phyloP scores from a whole-genome alignment of 2,329 filamentous ascomycete species.

The Exophiala mesophila region DNA sequence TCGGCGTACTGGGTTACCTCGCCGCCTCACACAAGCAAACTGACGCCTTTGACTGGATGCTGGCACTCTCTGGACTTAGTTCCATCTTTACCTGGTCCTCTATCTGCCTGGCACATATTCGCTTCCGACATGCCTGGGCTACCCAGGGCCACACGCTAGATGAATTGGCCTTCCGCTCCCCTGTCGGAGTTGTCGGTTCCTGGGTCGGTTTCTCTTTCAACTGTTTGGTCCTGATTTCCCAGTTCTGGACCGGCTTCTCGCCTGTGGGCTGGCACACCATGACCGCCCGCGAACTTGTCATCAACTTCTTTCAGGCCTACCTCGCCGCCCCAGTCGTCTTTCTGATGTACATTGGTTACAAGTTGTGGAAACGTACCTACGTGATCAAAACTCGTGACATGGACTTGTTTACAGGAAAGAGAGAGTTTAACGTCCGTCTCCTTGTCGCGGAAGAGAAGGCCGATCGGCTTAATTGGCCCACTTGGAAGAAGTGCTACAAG shows the following conservation, averaged over 20 bases:
- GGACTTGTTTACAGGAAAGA: constrained; percentile 78
- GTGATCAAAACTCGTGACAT: constrained; percentile 68
- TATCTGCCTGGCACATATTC: constrained; percentile 63
- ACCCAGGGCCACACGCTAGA: constrained; percentile 55
- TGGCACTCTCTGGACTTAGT: constrained; percentile 58
- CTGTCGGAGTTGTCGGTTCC: constrained; percentile 58
- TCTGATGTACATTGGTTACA: constrained; percentile 65
- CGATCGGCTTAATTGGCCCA: constrained; percentile 66
- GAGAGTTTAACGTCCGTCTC: constrained; percentile 76
- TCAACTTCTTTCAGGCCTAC: constrained; percentile 32
- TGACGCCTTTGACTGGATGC: constrained; percentile 59
- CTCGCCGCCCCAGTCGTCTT: constrained; percentile 30
- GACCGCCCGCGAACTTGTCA: constrained; percentile 16
- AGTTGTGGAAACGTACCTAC: constrained; percentile 65
- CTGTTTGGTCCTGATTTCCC: constrained; percentile 49
- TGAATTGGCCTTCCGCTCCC: constrained; percentile 60
- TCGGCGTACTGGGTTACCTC: constrained; percentile 41
- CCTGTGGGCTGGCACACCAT: constrained; percentile 24
- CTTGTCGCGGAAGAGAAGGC: constrained; percentile 74
- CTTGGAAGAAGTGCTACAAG: constrained; percentile 72
- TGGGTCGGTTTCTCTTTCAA: constrained; percentile 58
- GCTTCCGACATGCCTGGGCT: constrained; percentile 59
- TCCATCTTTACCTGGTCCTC: constrained; percentile 63
- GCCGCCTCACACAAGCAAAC: constrained; percentile 41
- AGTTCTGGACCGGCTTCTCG: constrained; percentile 36